A percentile compares a stretch with the other conserved stretches of the same genome.
Evolutionary conservation across 139 green algal species (phyloP).

Genomic region (Yamagishiella unicocca): DNA sequence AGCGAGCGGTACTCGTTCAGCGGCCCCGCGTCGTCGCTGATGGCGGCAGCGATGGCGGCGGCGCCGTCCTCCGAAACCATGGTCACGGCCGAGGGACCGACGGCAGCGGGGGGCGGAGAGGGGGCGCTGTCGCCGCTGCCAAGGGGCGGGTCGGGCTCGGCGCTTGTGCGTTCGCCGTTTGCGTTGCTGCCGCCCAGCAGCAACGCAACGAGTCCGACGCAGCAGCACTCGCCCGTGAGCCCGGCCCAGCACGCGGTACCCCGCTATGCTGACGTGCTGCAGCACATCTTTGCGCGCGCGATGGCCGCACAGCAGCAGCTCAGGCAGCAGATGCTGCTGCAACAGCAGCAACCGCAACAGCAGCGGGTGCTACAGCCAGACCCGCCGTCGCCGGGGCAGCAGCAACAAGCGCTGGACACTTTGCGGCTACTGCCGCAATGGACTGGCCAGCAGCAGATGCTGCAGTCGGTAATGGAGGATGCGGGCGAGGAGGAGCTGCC

Average conservation of each 20-base stretch:
- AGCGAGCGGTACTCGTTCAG: neutral
- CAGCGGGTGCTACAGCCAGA: neutral
- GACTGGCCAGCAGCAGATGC: neutral
- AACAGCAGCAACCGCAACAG: conserved; percentile 7
- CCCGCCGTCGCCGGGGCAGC: neutral
- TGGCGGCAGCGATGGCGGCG: neutral
- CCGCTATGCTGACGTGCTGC: conserved; percentile 7
- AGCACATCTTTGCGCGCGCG: neutral
- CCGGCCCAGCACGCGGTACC: neutral
- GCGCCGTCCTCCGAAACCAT: no score
- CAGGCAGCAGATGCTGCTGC: neutral
- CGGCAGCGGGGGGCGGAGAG: no score
- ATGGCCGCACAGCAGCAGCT: neutral
- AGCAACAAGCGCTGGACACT: neutral
- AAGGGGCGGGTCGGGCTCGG: neutral
- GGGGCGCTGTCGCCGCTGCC: neutral
- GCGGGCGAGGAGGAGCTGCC: neutral
- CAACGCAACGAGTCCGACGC: neutral
- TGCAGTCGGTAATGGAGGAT: neutral
- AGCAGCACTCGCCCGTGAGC: no score
- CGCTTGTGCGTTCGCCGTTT: no score
- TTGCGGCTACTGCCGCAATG: neutral
- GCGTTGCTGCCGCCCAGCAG: neutral
- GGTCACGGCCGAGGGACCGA: no score
- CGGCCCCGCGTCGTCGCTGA: neutral